phyloP scores from a whole-genome alignment of 495 filamentous ascomycete genomes.

The Aspergillus ellipticus region DNA sequence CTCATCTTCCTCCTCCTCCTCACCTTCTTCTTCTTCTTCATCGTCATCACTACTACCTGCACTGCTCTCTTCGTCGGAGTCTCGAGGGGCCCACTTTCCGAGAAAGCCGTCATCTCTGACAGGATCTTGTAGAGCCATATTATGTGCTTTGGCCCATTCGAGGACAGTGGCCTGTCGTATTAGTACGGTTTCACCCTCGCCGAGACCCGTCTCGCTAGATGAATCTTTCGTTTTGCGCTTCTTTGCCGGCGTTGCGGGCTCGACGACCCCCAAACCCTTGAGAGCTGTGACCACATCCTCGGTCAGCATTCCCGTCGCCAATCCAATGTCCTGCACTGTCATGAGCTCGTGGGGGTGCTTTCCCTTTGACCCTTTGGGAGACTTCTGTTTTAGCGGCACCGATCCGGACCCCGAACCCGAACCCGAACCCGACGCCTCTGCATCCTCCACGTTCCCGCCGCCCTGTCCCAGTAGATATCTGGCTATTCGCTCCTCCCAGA shows the following conservation, averaged over 20 bases:
- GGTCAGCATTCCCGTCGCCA: slow-evolving; percentile 70
- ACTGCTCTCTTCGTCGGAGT: slow-evolving; percentile 7
- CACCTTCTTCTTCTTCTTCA: not conserved
- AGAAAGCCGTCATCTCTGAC: slow-evolving; percentile 47
- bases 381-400: slow-evolving; percentile 27
- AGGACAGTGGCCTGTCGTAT: slow-evolving; percentile 45
- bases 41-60: slow-evolving; percentile 13
- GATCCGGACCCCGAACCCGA: too few species aligned
- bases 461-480: slow-evolving; percentile 52
- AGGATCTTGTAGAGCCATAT: slow-evolving; percentile 43
- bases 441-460: slow-evolving; percentile 19
- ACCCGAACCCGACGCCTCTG: slow-evolving; percentile 14
- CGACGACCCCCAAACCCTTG: slow-evolving; percentile 70
- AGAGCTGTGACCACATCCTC: slow-evolving; percentile 81
- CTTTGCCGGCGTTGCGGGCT: slow-evolving; percentile 49
- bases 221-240: slow-evolving; percentile 32
- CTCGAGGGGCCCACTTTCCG: slow-evolving; percentile 26
- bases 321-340: slow-evolving; percentile 54
- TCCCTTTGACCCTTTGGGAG: slow-evolving; percentile 23
- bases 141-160: slow-evolving; percentile 41
- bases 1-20: not conserved
- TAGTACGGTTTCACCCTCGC: slow-evolving; percentile 33
- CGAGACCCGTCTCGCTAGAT: slow-evolving; percentile 14
- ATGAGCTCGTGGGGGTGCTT: slow-evolving; percentile 36
- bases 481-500: slow-evolving; percentile 78